Evolutionary conservation across 148 eudicot species (phyloP).

Genomic region (Beta vulgaris): DNA sequence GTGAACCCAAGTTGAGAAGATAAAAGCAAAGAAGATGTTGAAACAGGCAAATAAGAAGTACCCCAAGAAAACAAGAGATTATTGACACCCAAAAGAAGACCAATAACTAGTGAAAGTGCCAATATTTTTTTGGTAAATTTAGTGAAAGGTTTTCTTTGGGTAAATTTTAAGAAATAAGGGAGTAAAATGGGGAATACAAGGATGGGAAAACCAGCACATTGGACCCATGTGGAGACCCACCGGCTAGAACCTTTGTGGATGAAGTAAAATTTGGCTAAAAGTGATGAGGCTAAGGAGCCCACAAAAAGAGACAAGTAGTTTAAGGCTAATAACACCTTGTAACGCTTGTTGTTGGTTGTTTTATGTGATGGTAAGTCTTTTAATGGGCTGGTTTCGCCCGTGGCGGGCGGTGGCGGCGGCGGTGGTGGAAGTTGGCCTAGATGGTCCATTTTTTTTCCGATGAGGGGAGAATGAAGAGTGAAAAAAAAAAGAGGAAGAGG

Average conservation of each 20-base stretch:
- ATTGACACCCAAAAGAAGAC: constrained; percentile 46
- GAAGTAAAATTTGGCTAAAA: constrained; percentile 66
- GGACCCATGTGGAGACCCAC: constrained; percentile 81
- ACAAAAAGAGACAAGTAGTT: constrained; percentile 47
- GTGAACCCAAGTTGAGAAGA: constrained; percentile 66
- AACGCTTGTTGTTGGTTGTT: constrained; percentile 19
- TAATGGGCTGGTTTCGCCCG: constrained; percentile 3
- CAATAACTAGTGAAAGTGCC: constrained; percentile 29
- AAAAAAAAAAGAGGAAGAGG: neutral
- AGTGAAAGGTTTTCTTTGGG: constrained; percentile 50
- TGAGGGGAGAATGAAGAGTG: neutral
- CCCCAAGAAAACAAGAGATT: constrained; percentile 79
- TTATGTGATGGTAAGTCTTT: neutral
- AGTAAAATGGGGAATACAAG: constrained; percentile 45
- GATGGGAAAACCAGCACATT: constrained; percentile 68
- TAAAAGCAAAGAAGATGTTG: constrained; percentile 59
- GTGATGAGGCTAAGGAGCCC: constrained; percentile 57
- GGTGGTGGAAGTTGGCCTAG: constrained; percentile 11
- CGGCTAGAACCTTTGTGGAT: constrained; percentile 68
- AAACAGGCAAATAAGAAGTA: constrained; percentile 68
- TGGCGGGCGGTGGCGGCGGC: neutral
- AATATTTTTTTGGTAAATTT: constrained; percentile 28
- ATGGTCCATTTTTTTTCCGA: constrained; percentile 17
- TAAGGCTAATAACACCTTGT: constrained; percentile 39
- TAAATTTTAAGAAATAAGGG: constrained; percentile 38